Base-by-base conservation (phyloP, 805 yeast genomes). In the Monosporozyma yasuniensis region DNA sequence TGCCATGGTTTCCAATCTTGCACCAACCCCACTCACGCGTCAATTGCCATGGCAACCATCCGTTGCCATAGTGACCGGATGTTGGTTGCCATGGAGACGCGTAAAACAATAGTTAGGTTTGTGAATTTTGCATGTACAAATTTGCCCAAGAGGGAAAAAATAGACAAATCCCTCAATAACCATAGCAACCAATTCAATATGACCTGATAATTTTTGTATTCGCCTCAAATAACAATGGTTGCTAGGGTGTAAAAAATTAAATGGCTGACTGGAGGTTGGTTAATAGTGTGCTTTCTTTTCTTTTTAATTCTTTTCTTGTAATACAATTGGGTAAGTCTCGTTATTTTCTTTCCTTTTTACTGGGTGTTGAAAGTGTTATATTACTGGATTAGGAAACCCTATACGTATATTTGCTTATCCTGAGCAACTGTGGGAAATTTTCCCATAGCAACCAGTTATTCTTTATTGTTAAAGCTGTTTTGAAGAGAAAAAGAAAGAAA, bases 31-130 rank as follows among this genome's bases (percentile, higher is more conserved):
- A 8, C 25, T 10, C 8, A 39, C 42, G 42, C 42, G 42, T 39
- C 42, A 4, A 39, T 39, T 39, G 42, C 42, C 42, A 39, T 39
- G n/a, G 42, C 42, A 39, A 39, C 42, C 16, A n/a, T 6, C 27
- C 16, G 35, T 32, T 32, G 35, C 35, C n/a, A 32, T 32, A n/a
- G 35, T 14, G 35, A 32, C 35, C 16, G 7, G 16, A 16, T 14
- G 27, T 6, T 16, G 2, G 42, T 39, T 39, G 42, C 42, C 25
- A 37, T 37, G 23, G 42, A 18, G 22, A 37, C 42, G 14, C 10
- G 4, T 4, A n/a, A 35, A n/a, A 35, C 38, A 35, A 35, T 35
- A 35, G 18, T 3, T 12, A 9, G n/a, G 4, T 16, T 35, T 12
- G 4, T 14, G 11, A 16, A 35, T n/a, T 35, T 35, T 18, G 8